Percentiles rank a stretch among this genome's conserved stretches.
phyloP scores from a whole-genome alignment of 2,329 filamentous ascomycete species.

The Paradendryphiella salina region DNA sequence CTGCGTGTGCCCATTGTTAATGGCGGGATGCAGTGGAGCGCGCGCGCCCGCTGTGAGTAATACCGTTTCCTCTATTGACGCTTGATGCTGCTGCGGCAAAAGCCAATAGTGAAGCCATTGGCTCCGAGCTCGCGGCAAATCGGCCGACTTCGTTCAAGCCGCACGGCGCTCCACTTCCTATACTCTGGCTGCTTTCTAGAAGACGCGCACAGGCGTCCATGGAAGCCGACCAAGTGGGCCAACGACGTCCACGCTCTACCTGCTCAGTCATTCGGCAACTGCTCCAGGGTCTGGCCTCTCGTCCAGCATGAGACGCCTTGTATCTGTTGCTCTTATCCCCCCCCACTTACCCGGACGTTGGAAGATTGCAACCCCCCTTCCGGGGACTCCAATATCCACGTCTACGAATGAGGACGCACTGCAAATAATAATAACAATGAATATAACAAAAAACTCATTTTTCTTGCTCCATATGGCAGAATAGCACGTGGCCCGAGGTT shows the following conservation, averaged over 20 bases:
- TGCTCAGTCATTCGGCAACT: conserved; percentile 22
- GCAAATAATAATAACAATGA: no score
- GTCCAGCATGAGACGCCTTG: conserved; percentile 1
- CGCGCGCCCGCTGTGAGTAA: conserved; percentile 1
- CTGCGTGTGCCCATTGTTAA: background rate
- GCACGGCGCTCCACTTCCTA: conserved; percentile 10
- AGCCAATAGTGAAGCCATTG: conserved; percentile 13
- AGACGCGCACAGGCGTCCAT: conserved; percentile 23
- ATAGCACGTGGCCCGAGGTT: conserved; percentile 10
- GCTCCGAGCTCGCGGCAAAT: conserved; percentile 2
- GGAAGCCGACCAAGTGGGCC: conserved; percentile 16
- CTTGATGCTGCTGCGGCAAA: conserved; percentile 3
- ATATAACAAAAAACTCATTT: no score
- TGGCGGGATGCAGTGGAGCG: background rate
- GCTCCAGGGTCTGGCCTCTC: conserved; percentile 27
- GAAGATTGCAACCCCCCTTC: conserved; percentile 21
- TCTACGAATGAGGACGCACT: background rate
- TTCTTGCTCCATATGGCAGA: conserved; percentile 5
- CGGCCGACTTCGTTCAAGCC: conserved; percentile 13
- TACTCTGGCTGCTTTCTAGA: conserved; percentile 24
- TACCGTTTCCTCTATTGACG: background rate
- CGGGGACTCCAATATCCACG: conserved; percentile 14
- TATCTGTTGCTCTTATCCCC: conserved; percentile 3
- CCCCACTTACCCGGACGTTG: background rate
- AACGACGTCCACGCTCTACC: conserved; percentile 6